phyloP scores from a whole-genome alignment of 805 yeast genomes.

The Candida anglica region DNA sequence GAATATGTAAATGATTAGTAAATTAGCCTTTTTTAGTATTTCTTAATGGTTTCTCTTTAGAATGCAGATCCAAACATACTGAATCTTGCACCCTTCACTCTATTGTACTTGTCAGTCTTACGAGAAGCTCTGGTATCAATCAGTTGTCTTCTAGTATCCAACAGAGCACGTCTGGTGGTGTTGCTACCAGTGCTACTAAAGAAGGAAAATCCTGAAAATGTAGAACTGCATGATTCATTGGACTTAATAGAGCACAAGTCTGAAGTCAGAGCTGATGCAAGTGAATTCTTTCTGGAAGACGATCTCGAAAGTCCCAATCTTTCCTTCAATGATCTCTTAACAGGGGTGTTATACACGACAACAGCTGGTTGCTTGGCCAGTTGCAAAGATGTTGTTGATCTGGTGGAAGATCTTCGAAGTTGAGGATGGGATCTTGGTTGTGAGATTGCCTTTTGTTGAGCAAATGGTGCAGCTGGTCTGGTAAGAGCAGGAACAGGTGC shows the following conservation, averaged over 20 bases:
- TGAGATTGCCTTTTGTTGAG: not conserved
- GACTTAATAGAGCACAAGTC: constrained; percentile 17
- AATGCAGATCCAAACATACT: constrained; percentile 2
- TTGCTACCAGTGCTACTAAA: constrained; percentile 9
- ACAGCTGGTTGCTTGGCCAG: not conserved
- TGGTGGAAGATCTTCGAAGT: not conserved
- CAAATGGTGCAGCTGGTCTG: not conserved
- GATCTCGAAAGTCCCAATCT: constrained; percentile 6
- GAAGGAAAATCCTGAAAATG: constrained; percentile 22
- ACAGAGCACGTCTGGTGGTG: constrained; percentile 2
- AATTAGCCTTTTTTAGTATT: not conserved
- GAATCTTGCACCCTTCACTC: constrained; percentile 1
- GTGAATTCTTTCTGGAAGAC: constrained; percentile 4
- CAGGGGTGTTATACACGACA: constrained; percentile 1
- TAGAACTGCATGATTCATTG: constrained; percentile 11
- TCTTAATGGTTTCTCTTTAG: not conserved
- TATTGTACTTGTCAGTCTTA: constrained; percentile 4
- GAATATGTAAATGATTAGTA: no score
- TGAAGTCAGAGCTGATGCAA: constrained; percentile 2
- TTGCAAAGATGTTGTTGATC: no score
- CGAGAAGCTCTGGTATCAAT: constrained; percentile 3
- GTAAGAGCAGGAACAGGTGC: not conserved
- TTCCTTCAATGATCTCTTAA: constrained; percentile 13
- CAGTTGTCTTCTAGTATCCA: constrained; percentile 2
- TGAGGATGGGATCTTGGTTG: constrained; percentile 5